Base-by-base conservation (phyloP, 345 rosid genomes). In the Gossypium herbaceum region DNA sequence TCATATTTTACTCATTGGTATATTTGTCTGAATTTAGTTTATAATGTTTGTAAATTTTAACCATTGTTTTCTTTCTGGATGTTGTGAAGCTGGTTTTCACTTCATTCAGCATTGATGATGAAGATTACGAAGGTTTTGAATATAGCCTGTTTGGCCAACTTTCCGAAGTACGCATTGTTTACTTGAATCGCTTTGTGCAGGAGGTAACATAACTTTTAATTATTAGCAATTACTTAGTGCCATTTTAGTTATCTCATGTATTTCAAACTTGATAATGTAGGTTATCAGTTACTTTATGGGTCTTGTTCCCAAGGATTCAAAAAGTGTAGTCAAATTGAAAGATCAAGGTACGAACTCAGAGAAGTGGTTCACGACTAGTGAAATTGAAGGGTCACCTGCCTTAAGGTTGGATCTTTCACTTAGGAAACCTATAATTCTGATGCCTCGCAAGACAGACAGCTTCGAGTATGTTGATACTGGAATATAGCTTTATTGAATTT, bases 141-240 rank as follows among this genome's bases (percentile, higher is more conserved):
- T 95, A 86, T 83, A 80, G 91, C 85, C 92, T 95, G 77, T 77
- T 81, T 78, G 99, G 99, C 64, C 87, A 95, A 86, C 89, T 95
- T 78, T 95, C 99, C 73, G 99, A 95, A 95, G 98, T 95, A 73
- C 97, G 97, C 63, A 47, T 95, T 81, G 94, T 95, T 77, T 95
- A 89, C 85, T 81, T 95, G 80, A 93, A 93, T 83, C 97, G 99
- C 73, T 95, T 95, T 85, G 87, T 95, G 75, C 98, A 90, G 88
- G 99, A 95, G 99, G 99, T 95, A 89, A 75, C 45, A 34, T 0
- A 44, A 64, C 47, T 57, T 76, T 34, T 60, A 68, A 24, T 65
- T 70, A 51, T 52, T 50, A 16, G 16, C 61, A 50, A 44, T 75
- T 62, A 47, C 29, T 29, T 24, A 4, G 13, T 25, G 55, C 16